Evolutionary conservation across 495 filamentous ascomycete genomes (phyloP), one percentile per base, ranked within the genome.

Genomic region (Filosporella fistucella): DNA sequence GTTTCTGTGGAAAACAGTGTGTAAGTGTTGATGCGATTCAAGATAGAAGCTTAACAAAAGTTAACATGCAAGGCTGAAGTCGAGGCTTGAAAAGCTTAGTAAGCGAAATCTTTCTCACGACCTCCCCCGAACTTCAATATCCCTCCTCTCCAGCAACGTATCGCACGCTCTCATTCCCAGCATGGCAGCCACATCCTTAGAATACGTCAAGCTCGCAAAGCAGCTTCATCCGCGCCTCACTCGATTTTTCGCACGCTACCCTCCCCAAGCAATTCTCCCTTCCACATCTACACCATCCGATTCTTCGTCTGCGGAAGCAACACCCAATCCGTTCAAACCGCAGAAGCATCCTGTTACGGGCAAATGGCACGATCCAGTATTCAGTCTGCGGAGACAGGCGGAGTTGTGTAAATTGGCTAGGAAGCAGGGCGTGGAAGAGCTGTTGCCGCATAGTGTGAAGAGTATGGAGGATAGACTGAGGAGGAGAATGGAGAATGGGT

Each of bases 221-320:
- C 63, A 74, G 28, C 76, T 91, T 14, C 93, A 89, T 13, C 66
- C 73, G 16, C 82, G 83, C 14, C 77, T 98, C n/a, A 78, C 78
- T 48, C 81, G 82, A 51, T 96, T 98, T 77, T 88, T 98, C 66
- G 82, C 85, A 28, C 82, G 85, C 50, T 96, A 89, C 59, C 93
- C 91, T 20, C 90, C 91, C 22, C 33, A 63, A 33, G 50, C 49
- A 47, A 22, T 68, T 44, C 30, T 42, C 49, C 59, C 65, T 20
- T 62, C 64, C 63, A 47, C 68, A 55, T 58, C 73, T 57, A 64
- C 67, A 20, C 42, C 36, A 41, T 28, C 49, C 21, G 62, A 65
- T 16, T 18, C 40, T 17, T 40, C 54, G 43, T 43, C 57, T 36
- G 44, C 49, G 12, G 59, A 54, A 49, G 20, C 52, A 33, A 25